Evolutionary conservation across 192 early-diverging fungal species (phyloP).

Genomic region (Coemansia sp.): DNA sequence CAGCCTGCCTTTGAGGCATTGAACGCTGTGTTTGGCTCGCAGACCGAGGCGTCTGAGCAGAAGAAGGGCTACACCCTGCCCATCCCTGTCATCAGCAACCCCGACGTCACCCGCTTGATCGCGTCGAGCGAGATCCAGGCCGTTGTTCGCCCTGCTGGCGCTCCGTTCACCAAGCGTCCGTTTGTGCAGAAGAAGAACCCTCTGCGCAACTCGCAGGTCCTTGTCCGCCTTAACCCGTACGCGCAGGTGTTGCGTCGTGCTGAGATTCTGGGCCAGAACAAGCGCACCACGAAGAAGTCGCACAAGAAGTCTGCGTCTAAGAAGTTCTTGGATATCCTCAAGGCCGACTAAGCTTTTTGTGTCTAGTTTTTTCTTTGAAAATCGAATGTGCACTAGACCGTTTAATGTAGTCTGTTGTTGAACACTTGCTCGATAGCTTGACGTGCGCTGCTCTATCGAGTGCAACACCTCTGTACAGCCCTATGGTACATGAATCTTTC

Average conservation of each 20-base stretch:
- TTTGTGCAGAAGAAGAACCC: constrained; percentile 99
- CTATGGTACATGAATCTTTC: too few relatives aligned
- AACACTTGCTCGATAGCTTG: too few relatives aligned
- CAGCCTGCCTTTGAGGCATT: constrained; percentile 87
- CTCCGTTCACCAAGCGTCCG: constrained; percentile 81
- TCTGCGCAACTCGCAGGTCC: constrained; percentile 84
- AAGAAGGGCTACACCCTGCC: constrained; percentile 96
- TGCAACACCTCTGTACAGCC: too few relatives aligned
- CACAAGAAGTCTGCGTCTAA: constrained; percentile 58
- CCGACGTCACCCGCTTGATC: constrained; percentile 94
- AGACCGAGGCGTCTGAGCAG: constrained; percentile 69
- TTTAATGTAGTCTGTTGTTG: too few relatives aligned
- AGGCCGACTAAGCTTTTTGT: constrained; percentile 42
- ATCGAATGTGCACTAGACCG: background rate
- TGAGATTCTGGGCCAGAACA: constrained; percentile 62
- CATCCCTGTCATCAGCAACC: constrained; percentile 81
- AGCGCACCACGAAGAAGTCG: constrained; percentile 58
- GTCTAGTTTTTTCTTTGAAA: background rate
- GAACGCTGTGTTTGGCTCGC: constrained; percentile 90
- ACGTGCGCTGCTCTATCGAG: too few relatives aligned
- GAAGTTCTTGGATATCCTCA: constrained; percentile 56
- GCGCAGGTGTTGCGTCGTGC: constrained; percentile 83
- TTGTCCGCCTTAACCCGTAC: constrained; percentile 97
- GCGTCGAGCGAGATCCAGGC: constrained; percentile 97
- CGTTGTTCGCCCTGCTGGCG: constrained; percentile 82